Base-by-base conservation (phyloP, 495 filamentous ascomycete species). In the Penicillium lagena region DNA sequence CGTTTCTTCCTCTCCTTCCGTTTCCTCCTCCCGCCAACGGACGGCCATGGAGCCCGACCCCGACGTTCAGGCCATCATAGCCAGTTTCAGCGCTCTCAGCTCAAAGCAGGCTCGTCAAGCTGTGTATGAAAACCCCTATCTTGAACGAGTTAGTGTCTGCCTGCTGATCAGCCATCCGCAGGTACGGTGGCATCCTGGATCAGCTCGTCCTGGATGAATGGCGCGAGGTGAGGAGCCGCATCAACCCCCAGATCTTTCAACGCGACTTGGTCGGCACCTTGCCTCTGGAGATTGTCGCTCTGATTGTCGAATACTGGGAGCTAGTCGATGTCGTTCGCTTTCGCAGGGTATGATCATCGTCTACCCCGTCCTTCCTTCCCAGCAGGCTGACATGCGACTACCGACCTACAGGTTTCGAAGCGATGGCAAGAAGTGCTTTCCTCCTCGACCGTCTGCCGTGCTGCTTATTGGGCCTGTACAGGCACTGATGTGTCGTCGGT, bases 261-360 rank as follows among this genome's bases (percentile, higher is more conserved):
- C 52, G 46, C n/a, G 68, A 72, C 46, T 52, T 72, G 9, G 34
- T 70, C 1, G 59, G 58, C 27, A 47, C 46, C 3, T 40, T 69
- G 31, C 68, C 67, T 1, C 8, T 55, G 2, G 68, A 72, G 44
- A 35, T 72, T 9, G 51, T 55, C 1, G 43, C 54, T 7, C 43
- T 60, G 9, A 42, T 70, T 27, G 42, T 42, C 7, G 37, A 47
- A 9, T 47, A 59, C 40, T 30, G 70, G 13, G 31, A 43, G 28
- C 12, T 68, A 1, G 17, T 30, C 7, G 63, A 70, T 17, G 4
- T 65, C 22, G 12, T 67, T 35, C 13, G 47, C 8, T 47, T 65
- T 10, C 59, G 52, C 29, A 58, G 56, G 40, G 66, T 64, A 64
- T 34, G 51, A 5, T 8, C 12, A 39, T 28, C 2, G 22, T 22